Conservation (phyloP, 164 flowering plant species). For the Aristolochia californica region DNA sequence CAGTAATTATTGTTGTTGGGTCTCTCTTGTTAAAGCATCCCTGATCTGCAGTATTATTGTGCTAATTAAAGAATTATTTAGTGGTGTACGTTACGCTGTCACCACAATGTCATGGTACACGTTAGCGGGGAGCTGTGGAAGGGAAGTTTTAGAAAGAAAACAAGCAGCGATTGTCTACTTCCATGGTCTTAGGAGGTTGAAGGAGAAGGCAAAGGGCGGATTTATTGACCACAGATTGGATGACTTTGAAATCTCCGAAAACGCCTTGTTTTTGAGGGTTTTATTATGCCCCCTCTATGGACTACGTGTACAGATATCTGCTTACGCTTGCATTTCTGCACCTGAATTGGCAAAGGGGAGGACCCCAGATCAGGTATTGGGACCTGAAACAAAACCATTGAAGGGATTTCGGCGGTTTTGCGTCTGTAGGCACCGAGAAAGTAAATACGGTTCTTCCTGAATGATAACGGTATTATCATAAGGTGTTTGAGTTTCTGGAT, state of each 20-base stretch:
- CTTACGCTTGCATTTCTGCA: constrained; percentile 13
- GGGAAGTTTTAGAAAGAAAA: background rate
- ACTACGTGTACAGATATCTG: constrained; percentile 4
- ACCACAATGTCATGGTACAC: background rate
- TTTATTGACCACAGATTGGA: constrained; percentile 15
- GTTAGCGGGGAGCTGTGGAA: background rate
- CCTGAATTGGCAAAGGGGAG: background rate
- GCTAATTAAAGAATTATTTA: background rate
- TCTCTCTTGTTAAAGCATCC: too few species aligned
- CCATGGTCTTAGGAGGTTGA: constrained; percentile 23
- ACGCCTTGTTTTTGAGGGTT: constrained; percentile 7
- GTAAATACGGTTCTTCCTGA: background rate
- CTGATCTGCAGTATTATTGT: background rate
- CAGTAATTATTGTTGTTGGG: too few species aligned
- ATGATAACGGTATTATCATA: background rate
- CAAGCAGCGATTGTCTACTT: constrained; percentile 2
- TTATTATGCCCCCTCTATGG: background rate
- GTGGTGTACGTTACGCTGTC: background rate
- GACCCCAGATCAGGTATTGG: background rate
- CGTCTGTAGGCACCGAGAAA: background rate
- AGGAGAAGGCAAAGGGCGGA: constrained; percentile 21
- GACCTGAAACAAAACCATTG: constrained; percentile 5
- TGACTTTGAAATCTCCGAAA: constrained; percentile 42
- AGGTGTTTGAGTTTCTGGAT: background rate
- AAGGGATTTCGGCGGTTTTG: constrained; percentile 4